Evolutionary conservation across 208 protist genomes (phyloP).

Genomic region (Wallacemonas sp.): DNA sequence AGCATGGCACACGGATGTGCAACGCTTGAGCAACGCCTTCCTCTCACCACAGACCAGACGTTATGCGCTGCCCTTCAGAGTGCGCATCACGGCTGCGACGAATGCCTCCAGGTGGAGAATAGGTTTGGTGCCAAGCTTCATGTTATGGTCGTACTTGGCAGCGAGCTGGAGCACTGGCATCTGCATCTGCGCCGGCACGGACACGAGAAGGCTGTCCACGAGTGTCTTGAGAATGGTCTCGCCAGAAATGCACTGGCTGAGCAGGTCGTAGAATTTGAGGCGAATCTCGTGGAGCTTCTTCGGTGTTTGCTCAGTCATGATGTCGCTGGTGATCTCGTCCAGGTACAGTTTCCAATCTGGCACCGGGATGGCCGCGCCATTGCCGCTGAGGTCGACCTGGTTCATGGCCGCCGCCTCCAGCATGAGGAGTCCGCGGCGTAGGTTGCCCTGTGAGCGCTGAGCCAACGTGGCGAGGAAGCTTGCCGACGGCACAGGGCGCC

Average conservation of each 20-base stretch:
- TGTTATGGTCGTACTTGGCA: constrained; percentile 96
- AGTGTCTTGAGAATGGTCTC: constrained; percentile 94
- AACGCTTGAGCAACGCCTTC: no score
- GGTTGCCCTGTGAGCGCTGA: constrained; percentile 90
- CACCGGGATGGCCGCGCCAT: constrained; percentile 68
- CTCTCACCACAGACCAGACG: no score
- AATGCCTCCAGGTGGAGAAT: constrained; percentile 99
- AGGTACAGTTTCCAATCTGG: constrained; percentile 97
- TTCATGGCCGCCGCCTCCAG: constrained; percentile 94
- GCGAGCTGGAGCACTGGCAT: constrained; percentile 89
- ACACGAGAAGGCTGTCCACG: constrained; percentile 74
- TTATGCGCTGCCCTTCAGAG: constrained; percentile 53
- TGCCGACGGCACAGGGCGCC: constrained; percentile 46
- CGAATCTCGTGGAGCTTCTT: constrained; percentile 93
- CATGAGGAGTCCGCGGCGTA: constrained; percentile 96
- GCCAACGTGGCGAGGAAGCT: constrained; percentile 77
- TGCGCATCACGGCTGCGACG: constrained; percentile 83
- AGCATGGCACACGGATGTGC: neutral
- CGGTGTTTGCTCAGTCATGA: constrained; percentile 95
- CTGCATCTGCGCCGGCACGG: constrained; percentile 73
- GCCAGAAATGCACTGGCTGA: constrained; percentile 98
- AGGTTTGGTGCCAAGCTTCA: constrained; percentile 96
- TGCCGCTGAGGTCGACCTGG: constrained; percentile 82
- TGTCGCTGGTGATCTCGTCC: constrained; percentile 86
- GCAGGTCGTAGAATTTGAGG: constrained; percentile 97